Evolutionary conservation across 2,329 filamentous ascomycete species (phyloP).

Genomic region (Colletotrichum sp.): DNA sequence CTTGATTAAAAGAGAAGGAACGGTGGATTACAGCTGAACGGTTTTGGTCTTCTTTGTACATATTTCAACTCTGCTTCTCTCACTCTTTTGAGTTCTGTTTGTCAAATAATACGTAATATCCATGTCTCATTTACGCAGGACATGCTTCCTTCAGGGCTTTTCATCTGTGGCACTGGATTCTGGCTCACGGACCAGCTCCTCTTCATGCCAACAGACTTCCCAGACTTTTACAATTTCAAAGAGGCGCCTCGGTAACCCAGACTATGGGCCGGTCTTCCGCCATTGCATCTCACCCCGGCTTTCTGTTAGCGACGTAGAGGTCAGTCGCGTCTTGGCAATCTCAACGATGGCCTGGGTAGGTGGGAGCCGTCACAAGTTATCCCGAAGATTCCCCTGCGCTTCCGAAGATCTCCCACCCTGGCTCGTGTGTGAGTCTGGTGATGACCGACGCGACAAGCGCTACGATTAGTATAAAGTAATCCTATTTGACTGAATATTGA

Average conservation of each 20-base stretch:
- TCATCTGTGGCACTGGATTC: fast-evolving
- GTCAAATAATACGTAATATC: neutral
- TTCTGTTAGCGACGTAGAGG: fast-evolving
- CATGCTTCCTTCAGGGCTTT: fast-evolving
- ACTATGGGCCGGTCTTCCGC: neutral
- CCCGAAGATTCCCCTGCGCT: neutral
- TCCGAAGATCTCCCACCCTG: fast-evolving
- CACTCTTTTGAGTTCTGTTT: neutral
- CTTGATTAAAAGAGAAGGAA: neutral
- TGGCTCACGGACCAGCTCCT: neutral
- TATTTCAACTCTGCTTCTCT: neutral
- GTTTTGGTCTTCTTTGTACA: neutral
- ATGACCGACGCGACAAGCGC: fast-evolving
- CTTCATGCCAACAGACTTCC: neutral
- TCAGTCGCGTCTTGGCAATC: neutral
- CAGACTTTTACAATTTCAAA: neutral
- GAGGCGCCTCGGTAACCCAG: neutral
- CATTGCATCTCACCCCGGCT: neutral
- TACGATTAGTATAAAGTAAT: fast-evolving
- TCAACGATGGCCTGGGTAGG: neutral
- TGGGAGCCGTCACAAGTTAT: neutral
- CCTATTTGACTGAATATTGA: too few species aligned
- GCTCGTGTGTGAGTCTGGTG: neutral
- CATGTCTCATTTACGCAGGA: neutral
- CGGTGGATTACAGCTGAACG: neutral